phyloP scores from a whole-genome alignment of 192 early-diverging fungal genomes.

The Pecoramyces ruminantium region DNA sequence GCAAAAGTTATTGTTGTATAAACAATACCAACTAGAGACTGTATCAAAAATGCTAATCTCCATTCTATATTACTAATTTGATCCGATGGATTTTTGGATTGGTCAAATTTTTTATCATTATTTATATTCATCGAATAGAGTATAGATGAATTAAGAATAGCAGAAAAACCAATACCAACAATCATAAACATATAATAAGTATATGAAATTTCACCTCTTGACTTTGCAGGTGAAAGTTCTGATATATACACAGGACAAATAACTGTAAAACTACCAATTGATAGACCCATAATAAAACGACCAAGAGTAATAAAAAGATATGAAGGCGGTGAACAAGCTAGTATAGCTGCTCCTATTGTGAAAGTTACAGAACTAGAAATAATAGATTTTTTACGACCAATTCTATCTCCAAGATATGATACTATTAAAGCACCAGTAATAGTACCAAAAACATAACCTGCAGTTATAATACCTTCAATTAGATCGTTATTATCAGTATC shows the following conservation, averaged over 20 bases:
- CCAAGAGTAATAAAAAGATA: neutral
- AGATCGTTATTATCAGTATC: neutral
- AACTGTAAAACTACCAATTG: neutral
- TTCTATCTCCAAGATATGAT: neutral
- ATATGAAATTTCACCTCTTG: slow-evolving; percentile 1
- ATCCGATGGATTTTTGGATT: neutral
- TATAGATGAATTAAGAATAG: slow-evolving; percentile 1
- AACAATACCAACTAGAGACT: neutral
- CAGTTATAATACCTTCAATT: slow-evolving; percentile 1
- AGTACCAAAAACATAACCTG: neutral
- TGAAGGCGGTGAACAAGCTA: neutral
- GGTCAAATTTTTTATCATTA: no score
- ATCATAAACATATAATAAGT: slow-evolving; percentile 3
- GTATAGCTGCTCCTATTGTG: neutral
- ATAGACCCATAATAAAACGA: neutral
- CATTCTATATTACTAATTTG: neutral
- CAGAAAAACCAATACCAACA: slow-evolving; percentile 3
- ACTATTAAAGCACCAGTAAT: neutral
- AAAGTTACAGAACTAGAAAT: slow-evolving; percentile 1
- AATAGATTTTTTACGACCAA: slow-evolving; percentile 1
- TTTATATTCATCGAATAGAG: no score
- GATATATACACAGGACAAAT: slow-evolving; percentile 3
- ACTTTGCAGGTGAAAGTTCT: neutral
- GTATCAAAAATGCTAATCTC: slow-evolving; percentile 1
- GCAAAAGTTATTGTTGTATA: no score